Base-by-base conservation (phyloP, 2,329 filamentous ascomycete genomes). In the Hypoxylon sp. region DNA sequence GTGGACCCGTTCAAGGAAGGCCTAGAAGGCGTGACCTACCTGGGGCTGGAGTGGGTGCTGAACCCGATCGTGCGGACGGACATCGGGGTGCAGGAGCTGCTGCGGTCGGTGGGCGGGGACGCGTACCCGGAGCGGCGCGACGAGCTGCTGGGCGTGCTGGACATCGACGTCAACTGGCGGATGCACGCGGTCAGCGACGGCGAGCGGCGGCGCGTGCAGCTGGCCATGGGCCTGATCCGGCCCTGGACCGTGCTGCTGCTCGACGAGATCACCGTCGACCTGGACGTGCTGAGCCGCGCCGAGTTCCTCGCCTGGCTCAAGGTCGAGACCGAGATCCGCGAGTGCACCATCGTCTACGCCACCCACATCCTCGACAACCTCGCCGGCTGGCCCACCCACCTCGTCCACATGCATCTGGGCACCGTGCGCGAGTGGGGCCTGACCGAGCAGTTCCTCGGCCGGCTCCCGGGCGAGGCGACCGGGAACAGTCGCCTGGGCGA, bases 361-460 rank as follows among this genome's bases (percentile, higher is more conserved):
- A 99, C 94, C 9, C 94, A 99, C 72, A 97, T 99, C 59, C 75
- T 99, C 62, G 94, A 99, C 69, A 97, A 97, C 70, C 76, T 99
- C 40, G 91, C 91, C 0, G 86, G 87, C 13, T 99, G 94, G 94
- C 94, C 94, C 5, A 96, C 90, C 1, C 92, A 99, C 73, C 78
- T 99, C 26, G 92, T 96, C 38, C 93, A 97, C 70, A 97, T 99
- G 93, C 88, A 91, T 68, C 71, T 96, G 35, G 94, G 94, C 19
- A 84, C 80, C 56, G 88, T 97, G 57, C 92, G 90, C 77, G 89
- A 95, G 71, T 95, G 87, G 86, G 93, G 91, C 1, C 75, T 77
- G 25, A 84, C 93, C 32, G 84, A 87, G 45, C 75, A 78, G 23
- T 92, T 94, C 74, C 77, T 90, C 40, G 75, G 79, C 12, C 70